Percentiles rank a stretch among this genome's conserved stretches.
These are phyloP conservation scores for Codiaeum variegatum DNA, from an alignment of 441 rosid species.

Conservation along the genomic window DNA sequence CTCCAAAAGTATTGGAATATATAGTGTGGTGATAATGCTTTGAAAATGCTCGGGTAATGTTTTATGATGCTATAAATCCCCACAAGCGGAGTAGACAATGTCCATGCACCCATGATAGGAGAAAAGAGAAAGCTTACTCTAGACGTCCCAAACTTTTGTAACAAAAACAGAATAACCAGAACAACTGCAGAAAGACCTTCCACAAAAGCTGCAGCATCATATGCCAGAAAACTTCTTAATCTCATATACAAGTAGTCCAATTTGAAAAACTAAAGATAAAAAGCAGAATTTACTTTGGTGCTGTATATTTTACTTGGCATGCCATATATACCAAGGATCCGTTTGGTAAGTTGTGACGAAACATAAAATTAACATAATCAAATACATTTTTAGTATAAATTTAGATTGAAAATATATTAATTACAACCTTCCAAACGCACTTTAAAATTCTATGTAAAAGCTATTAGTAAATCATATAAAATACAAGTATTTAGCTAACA, in stretches of 20 bases:
- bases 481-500: no score
- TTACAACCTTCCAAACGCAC: no score
- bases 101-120: conserved; percentile 71
- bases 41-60: conserved; percentile 55
- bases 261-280: not conserved
- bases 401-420: no score
- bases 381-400: no score
- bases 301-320: no score
- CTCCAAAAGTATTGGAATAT: conserved; percentile 43
- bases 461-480: no score
- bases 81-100: conserved; percentile 53
- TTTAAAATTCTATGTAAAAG: no score
- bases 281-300: not conserved
- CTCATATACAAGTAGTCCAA: not conserved
- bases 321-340: no score
- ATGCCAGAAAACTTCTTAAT: conserved; percentile 11
- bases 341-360: no score
- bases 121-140: conserved; percentile 64
- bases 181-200: conserved; percentile 52
- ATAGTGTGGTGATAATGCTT: conserved; percentile 57
- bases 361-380: no score
- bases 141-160: conserved; percentile 64
- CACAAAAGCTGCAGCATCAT: conserved; percentile 46
- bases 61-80: conserved; percentile 56
- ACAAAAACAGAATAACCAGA: conserved; percentile 48